Percentiles rank a stretch among this genome's conserved stretches.
Conservation (phyloP, 1,284 basidiomycete genomes). For the Melampsora larici-populina region DNA sequence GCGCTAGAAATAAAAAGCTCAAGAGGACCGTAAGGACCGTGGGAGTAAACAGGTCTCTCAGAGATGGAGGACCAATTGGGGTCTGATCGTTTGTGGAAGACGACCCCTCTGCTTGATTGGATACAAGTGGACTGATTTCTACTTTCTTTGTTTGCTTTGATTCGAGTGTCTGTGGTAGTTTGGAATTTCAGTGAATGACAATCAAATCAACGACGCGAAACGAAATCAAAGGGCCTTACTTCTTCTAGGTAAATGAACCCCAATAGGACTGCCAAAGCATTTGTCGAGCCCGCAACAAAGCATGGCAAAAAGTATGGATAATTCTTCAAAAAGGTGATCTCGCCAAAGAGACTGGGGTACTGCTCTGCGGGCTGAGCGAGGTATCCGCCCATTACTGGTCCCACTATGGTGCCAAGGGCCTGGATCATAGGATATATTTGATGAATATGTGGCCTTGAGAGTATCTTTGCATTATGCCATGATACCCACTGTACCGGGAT, state of each 20-base stretch:
- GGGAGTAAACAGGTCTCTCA: constrained; percentile 10
- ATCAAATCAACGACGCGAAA: background rate
- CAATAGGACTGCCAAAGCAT: constrained; percentile 14
- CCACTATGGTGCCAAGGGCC: constrained; percentile 30
- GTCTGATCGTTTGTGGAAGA: background rate
- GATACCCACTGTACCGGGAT: background rate
- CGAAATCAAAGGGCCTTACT: background rate
- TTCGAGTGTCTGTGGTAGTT: background rate
- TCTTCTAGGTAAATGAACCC: constrained; percentile 42
- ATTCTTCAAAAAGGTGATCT: constrained; percentile 4
- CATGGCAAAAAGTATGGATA: constrained; percentile 43
- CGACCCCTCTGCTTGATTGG: too few species aligned
- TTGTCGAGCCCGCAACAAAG: constrained; percentile 28
- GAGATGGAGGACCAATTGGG: background rate
- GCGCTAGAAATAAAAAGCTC: constrained; percentile 16
- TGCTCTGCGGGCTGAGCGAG: constrained; percentile 32
- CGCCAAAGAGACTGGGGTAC: constrained; percentile 28
- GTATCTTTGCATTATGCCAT: too few species aligned
- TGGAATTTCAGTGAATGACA: too few species aligned
- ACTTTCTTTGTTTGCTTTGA: background rate
- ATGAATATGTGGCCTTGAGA: too few species aligned
- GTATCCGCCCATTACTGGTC: constrained; percentile 39
- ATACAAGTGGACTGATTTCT: background rate
- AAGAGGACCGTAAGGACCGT: constrained; percentile 22
- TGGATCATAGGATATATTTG: background rate